Conservation (phyloP, 345 rosid species). For the Eucalyptus leucophloia region DNA sequence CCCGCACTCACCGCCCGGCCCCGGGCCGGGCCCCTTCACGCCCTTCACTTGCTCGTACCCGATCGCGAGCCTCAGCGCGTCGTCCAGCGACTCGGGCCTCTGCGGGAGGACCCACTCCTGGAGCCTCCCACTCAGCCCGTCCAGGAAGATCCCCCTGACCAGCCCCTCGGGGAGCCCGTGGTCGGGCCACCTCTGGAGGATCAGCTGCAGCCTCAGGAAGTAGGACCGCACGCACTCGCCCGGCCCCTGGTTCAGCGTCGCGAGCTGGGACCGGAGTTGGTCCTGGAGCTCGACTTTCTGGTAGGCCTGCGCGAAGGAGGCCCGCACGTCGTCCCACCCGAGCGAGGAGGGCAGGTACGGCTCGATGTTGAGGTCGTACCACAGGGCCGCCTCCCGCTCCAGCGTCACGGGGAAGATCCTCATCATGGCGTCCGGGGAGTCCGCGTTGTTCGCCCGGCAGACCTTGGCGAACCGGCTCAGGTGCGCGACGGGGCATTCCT, state of each 20-base stretch:
- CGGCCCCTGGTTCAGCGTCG: conserved; percentile 5
- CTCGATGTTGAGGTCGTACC: conserved; percentile 28
- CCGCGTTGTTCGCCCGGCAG: conserved; percentile 22
- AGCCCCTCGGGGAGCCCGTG: conserved; percentile 6
- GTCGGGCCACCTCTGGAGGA: conserved; percentile 11
- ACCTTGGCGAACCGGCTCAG: conserved; percentile 23
- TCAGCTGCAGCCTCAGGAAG: conserved; percentile 22
- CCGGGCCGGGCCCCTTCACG: background rate
- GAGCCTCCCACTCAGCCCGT: conserved; percentile 10
- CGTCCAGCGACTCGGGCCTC: conserved; percentile 6
- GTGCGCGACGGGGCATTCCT: conserved; percentile 14
- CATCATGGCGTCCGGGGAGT: background rate
- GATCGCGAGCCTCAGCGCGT: conserved; percentile 19
- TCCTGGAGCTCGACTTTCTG: background rate
- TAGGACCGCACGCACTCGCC: conserved; percentile 19
- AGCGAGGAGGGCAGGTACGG: conserved; percentile 9
- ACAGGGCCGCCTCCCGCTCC: conserved; percentile 18
- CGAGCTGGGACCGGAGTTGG: conserved; percentile 4
- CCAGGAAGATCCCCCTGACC: conserved; percentile 10
- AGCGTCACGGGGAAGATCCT: conserved; percentile 30
- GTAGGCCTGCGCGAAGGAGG: conserved; percentile 19
- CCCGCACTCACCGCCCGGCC: conserved; percentile 1
- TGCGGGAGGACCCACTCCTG: conserved; percentile 12
- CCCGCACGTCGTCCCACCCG: conserved; percentile 16
- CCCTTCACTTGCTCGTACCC: conserved; percentile 11